These are phyloP conservation scores for Gautieria morchelliformis DNA, from an alignment of 768 basidiomycete species.

Conservation along the genomic window DNA sequence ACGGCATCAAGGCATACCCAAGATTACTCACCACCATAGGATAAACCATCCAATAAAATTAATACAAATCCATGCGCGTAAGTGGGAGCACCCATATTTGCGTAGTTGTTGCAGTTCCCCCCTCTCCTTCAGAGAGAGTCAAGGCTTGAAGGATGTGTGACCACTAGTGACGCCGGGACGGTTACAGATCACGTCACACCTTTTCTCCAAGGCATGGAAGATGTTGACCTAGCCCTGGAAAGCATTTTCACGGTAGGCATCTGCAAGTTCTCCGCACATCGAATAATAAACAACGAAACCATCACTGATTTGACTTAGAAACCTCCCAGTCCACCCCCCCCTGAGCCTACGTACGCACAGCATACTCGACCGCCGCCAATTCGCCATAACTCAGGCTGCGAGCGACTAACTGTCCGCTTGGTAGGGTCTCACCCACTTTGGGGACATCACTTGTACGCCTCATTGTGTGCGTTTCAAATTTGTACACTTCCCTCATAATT, in stretches of 20 bases:
- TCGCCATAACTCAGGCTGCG: slow-evolving; percentile 15
- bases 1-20: no score
- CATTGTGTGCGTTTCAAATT: background rate
- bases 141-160: no score
- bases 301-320: slow-evolving; percentile 6
- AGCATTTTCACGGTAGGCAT: background rate
- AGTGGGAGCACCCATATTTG: no score
- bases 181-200: no score
- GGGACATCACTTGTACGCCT: slow-evolving; percentile 64
- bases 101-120: no score
- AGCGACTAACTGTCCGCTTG: slow-evolving; percentile 49
- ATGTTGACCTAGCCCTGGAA: background rate
- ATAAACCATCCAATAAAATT: no score
- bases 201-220: no score
- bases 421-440: slow-evolving; percentile 77
- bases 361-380: slow-evolving; percentile 7
- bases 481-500: background rate
- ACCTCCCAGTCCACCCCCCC: slow-evolving; percentile 15
- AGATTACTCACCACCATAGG: no score
- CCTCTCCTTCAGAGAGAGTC: no score
- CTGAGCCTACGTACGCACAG: slow-evolving; percentile 14
- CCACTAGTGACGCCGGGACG: no score
- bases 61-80: no score
- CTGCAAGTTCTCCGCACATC: background rate
- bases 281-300: no score